Conservation (phyloP, 2,329 filamentous ascomycete genomes). For the Cladosporium sp. region DNA sequence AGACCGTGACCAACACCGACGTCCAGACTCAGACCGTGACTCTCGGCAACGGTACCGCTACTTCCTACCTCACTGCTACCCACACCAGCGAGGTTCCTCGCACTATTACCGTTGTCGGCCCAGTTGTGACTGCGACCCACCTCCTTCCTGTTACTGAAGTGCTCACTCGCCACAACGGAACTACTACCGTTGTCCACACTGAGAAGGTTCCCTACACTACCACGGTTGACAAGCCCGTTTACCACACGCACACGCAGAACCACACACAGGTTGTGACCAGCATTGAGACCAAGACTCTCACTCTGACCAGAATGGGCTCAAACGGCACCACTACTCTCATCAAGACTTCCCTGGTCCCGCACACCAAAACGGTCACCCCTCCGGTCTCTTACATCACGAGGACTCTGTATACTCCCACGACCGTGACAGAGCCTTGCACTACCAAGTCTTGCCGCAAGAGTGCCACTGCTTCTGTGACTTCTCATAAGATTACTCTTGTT, state of each 20-base stretch:
- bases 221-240: neutral
- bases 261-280: neutral
- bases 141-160: neutral
- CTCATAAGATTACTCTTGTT: constrained; percentile 2
- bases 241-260: neutral
- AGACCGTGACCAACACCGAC: neutral
- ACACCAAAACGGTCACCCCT: constrained; percentile 12
- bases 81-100: neutral
- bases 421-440: constrained; percentile 9
- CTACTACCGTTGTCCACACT: constrained; percentile 7
- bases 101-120: neutral
- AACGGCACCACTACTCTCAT: neutral
- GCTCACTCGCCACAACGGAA: constrained; percentile 8
- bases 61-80: neutral
- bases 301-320: neutral
- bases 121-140: neutral
- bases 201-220: neutral
- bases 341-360: neutral
- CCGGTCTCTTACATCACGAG: constrained; percentile 13
- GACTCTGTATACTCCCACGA: neutral
- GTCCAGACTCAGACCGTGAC: neutral
- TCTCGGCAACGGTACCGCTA: constrained; percentile 8
- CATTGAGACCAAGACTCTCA: neutral
- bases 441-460: constrained; percentile 14
- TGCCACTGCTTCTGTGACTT: neutral